phyloP scores from a whole-genome alignment of 495 filamentous ascomycete genomes.

The Peziza echinospora region DNA sequence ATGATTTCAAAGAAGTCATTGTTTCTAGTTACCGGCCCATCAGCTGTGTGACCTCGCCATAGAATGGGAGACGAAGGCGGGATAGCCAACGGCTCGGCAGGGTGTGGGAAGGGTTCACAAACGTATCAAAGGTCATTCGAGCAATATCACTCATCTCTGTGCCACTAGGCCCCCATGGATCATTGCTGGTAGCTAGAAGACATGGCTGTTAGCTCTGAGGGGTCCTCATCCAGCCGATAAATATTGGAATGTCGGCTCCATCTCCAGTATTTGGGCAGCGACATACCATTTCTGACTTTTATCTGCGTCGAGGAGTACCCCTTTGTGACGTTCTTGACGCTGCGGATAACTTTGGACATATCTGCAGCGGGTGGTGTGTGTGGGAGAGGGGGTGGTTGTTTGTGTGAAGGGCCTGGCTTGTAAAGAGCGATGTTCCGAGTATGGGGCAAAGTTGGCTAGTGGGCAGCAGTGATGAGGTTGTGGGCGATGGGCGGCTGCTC shows the following conservation, averaged over 20 bases:
- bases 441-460: too few species aligned
- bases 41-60: too few species aligned
- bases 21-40: slow-evolving; percentile 31
- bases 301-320: slow-evolving; percentile 94
- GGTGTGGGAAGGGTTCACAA: slow-evolving; percentile 20
- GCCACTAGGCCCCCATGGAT: slow-evolving; percentile 95
- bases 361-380: slow-evolving; percentile 20
- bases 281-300: slow-evolving; percentile 96
- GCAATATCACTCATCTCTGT: slow-evolving; percentile 98
- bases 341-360: slow-evolving; percentile 96
- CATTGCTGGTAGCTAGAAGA: slow-evolving; percentile 81
- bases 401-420: too few species aligned
- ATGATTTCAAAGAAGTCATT: slow-evolving; percentile 98
- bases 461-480: too few species aligned
- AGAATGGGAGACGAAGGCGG: neutral
- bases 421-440: too few species aligned
- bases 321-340: slow-evolving; percentile 99
- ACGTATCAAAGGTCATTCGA: slow-evolving; percentile 92
- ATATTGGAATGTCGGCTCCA: slow-evolving; percentile 9
- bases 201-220: neutral
- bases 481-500: too few species aligned
- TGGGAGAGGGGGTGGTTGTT: too few species aligned
- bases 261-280: slow-evolving; percentile 6
- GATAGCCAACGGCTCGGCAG: slow-evolving; percentile 4
- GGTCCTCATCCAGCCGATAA: slow-evolving; percentile 4